Base-by-base conservation (phyloP, 371 early-diverging fungal genomes). In the Mortierella sp. region DNA sequence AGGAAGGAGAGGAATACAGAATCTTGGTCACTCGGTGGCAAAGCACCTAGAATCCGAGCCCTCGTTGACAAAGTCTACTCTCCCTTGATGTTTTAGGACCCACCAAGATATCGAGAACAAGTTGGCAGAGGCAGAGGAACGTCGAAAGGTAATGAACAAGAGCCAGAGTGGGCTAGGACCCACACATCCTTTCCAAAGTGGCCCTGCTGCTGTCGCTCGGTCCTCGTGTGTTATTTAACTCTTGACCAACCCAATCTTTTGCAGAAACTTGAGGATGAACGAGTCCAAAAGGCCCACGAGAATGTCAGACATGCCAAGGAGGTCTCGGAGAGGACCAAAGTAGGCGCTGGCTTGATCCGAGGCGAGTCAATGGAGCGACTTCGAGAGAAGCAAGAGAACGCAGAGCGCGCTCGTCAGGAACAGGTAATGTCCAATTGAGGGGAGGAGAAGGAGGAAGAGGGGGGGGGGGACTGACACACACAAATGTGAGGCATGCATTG, bases 351-450 rank as follows among this genome's bases (percentile, higher is more conserved):
- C 25, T 34, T 58, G 39, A 73, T 41, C 45, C 60, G 69, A 9
- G 68, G 61, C 50, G 76, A 67, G 40, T 61, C 67, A 19, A 27
- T 68, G 46, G 61, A 74, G 21, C 59, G 63, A 22, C 55, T 68
- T 60, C 73, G 74, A 22, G 74, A 67, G 45, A 74, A 74, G 48
- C 74, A 74, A 48, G 74, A 74, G 31, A 74, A 67, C 29, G 74
- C 74, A 10, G 74, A 67, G 44, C 63, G 63, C 19, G 68, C 53
- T 27, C 67, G 74, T 47, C 63, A 63, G 24, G 74, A 74, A 28
- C 67, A 66, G 73, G 73, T 72, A 46, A 50, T 19, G 22, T 45
- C 25, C 34, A n/a, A n/a, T n/a, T n/a, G n/a, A n/a, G n/a, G n/a
- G n/a, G n/a, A n/a, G n/a, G n/a, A n/a, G n/a, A n/a, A n/a, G n/a